Conservation (phyloP, 1,139 yeast species). For the Nakaseomyces glabratus region DNA sequence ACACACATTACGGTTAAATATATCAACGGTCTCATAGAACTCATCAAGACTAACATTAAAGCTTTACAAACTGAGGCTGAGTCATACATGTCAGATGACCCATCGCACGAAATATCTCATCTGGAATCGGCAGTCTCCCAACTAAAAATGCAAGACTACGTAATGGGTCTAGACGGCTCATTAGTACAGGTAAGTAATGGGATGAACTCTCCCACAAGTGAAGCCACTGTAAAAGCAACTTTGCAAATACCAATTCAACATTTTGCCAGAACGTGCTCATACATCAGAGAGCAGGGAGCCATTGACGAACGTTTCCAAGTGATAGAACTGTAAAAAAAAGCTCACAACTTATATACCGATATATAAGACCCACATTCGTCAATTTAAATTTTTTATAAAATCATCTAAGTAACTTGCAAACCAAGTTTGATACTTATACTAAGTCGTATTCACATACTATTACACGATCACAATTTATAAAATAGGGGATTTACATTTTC, state of each 20-base stretch:
- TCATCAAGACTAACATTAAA: slow-evolving; percentile 68
- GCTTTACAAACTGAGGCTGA: slow-evolving; percentile 37
- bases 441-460: too few species aligned
- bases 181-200: slow-evolving; percentile 15
- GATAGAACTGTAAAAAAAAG: slow-evolving; percentile 29
- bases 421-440: too few species aligned
- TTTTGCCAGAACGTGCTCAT: slow-evolving; percentile 55
- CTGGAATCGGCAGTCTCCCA: background rate
- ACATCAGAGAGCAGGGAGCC: slow-evolving; percentile 56
- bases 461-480: too few species aligned
- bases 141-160: background rate
- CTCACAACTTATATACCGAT: too few species aligned
- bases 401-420: too few species aligned
- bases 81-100: background rate
- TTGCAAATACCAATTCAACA: slow-evolving; percentile 15
- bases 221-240: slow-evolving; percentile 7
- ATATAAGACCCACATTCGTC: too few species aligned
- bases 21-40: slow-evolving; percentile 77
- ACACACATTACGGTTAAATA: slow-evolving; percentile 65
- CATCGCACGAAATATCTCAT: background rate
- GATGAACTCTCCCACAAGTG: slow-evolving; percentile 1
- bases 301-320: slow-evolving; percentile 57
- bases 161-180: slow-evolving; percentile 25
- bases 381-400: too few species aligned
- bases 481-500: too few species aligned